These are phyloP conservation scores for Fusarium mundagurra DNA, from an alignment of 2,329 filamentous ascomycete genomes.

Conservation along the genomic window DNA sequence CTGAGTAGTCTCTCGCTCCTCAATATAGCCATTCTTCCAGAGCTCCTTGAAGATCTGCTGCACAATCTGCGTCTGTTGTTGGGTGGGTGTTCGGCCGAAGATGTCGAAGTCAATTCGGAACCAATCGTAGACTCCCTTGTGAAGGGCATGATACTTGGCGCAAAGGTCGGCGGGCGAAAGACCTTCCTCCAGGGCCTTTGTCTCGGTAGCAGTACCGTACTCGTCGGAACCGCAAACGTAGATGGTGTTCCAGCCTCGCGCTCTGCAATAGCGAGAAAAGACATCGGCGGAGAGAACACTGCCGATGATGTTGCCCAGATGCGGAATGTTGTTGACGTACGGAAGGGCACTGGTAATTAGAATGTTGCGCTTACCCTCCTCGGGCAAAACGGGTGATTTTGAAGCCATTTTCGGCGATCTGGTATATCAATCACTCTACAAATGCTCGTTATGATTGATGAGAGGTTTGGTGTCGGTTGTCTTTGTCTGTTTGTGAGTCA, in stretches of 20 bases:
- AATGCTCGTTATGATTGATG: neutral
- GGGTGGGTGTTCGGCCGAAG: slow-evolving; percentile 91
- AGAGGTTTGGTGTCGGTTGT: neutral
- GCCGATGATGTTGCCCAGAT: slow-evolving; percentile 89
- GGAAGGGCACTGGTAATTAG: slow-evolving; percentile 92
- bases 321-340: slow-evolving; percentile 79
- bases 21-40: slow-evolving; percentile 87
- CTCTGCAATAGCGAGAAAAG: slow-evolving; percentile 83
- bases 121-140: slow-evolving; percentile 94
- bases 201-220: slow-evolving; percentile 96
- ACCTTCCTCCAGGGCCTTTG: slow-evolving; percentile 90
- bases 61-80: slow-evolving; percentile 89
- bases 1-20: slow-evolving; percentile 87
- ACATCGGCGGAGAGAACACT: slow-evolving; percentile 90
- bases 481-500: slow-evolving; percentile 37
- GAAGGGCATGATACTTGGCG: slow-evolving; percentile 90
- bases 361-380: slow-evolving; percentile 82
- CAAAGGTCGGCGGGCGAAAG: slow-evolving; percentile 86
- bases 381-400: slow-evolving; percentile 64
- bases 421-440: slow-evolving; percentile 1
- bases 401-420: slow-evolving; percentile 37
- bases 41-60: slow-evolving; percentile 90
- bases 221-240: slow-evolving; percentile 91
- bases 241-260: slow-evolving; percentile 80
- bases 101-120: slow-evolving; percentile 95